Percentiles rank a stretch among this genome's conserved stretches.
Conservation (phyloP, 2,329 filamentous ascomycete species). For the Pseudopithomyces maydicus region DNA sequence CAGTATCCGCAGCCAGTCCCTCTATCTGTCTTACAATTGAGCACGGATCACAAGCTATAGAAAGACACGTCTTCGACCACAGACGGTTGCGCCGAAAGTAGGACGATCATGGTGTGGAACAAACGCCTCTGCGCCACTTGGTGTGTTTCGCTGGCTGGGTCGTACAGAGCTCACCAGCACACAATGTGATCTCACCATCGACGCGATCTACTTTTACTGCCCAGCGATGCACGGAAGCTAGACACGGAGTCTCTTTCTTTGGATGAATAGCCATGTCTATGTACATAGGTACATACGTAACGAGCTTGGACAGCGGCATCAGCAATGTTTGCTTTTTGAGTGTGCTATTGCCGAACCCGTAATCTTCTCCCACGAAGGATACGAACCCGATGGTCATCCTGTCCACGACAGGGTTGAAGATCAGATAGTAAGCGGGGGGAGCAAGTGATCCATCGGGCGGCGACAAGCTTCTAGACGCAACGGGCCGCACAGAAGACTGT, state of each 20-base stretch:
- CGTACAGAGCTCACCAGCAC: slow-evolving; percentile 17
- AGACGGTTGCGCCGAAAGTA: slow-evolving; percentile 5
- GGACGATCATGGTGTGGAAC: slow-evolving; percentile 7
- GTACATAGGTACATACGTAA: too few relatives aligned
- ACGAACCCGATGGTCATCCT: neutral
- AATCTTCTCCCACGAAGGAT: slow-evolving; percentile 2
- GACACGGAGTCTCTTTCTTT: too few relatives aligned
- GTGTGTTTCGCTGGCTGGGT: neutral
- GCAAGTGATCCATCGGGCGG: neutral
- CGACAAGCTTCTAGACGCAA: slow-evolving; percentile 2
- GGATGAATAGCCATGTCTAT: too few relatives aligned
- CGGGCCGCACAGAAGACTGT: neutral
- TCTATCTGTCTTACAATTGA: neutral
- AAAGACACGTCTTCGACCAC: neutral
- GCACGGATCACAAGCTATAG: neutral
- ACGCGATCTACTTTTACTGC: slow-evolving; percentile 1
- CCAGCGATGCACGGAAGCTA: neutral
- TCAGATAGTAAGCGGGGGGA: neutral
- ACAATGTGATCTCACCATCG: slow-evolving; percentile 21
- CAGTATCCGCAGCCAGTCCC: neutral
- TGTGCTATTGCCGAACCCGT: slow-evolving; percentile 1
- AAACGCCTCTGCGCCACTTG: slow-evolving; percentile 2
- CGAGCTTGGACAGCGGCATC: neutral
- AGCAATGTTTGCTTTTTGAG: slow-evolving; percentile 12
- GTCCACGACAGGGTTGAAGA: neutral